Conservation (phyloP, 2,329 filamentous ascomycete species). For the Paecilomyces fulvus region DNA sequence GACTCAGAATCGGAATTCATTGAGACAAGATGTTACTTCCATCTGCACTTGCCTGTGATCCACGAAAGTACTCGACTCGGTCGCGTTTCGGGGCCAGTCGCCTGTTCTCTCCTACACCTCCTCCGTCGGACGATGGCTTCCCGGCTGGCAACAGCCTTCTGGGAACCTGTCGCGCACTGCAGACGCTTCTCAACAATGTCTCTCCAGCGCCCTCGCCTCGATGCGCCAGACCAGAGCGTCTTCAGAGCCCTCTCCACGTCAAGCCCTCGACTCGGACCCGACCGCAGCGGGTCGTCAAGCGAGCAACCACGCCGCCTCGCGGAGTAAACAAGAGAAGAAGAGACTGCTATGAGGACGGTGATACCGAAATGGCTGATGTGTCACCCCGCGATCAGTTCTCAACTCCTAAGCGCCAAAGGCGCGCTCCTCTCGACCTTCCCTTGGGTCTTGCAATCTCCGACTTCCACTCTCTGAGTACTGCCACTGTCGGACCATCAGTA, state of each 20-base stretch:
- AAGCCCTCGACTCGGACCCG: constrained; percentile 19
- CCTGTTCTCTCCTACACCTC: constrained; percentile 29
- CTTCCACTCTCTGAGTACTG: constrained; percentile 31
- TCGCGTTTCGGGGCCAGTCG: constrained; percentile 28
- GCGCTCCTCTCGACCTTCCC: constrained; percentile 36
- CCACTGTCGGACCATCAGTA: background rate
- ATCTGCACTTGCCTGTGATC: constrained; percentile 38
- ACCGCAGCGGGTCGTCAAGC: constrained; percentile 20
- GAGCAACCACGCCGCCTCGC: constrained; percentile 15
- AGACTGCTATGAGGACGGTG: constrained; percentile 18
- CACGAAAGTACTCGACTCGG: constrained; percentile 22
- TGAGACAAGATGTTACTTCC: constrained; percentile 33
- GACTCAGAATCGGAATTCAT: background rate
- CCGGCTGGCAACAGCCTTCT: constrained; percentile 29
- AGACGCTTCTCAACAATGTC: constrained; percentile 29
- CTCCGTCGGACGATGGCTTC: constrained; percentile 27
- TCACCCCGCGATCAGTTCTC: constrained; percentile 20
- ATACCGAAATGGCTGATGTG: constrained; percentile 9
- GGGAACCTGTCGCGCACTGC: constrained; percentile 35
- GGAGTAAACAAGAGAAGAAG: constrained; percentile 34
- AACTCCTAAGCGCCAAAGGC: constrained; percentile 39
- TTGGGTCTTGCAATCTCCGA: constrained; percentile 35
- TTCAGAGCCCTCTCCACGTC: constrained; percentile 32
- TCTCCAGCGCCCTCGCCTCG: constrained; percentile 31
- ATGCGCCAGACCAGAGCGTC: constrained; percentile 25